Evolutionary conservation across 495 filamentous ascomycete genomes (phyloP).

Genomic region (Lasiosphaeriaceae sp.): DNA sequence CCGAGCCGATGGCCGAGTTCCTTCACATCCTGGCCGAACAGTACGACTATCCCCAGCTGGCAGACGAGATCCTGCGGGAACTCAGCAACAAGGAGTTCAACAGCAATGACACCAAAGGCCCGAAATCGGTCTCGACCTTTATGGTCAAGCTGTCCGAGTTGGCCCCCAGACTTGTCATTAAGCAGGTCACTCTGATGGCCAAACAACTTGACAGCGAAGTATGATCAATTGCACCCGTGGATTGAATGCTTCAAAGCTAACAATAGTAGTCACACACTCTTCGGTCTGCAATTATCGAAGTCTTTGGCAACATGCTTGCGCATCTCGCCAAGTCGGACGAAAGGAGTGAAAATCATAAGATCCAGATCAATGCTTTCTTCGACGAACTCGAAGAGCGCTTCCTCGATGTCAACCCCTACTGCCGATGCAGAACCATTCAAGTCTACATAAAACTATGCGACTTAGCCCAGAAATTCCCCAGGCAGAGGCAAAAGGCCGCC

Average conservation of each 20-base stretch:
- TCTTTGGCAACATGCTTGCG: slow-evolving; percentile 94
- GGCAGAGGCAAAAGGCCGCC: slow-evolving; percentile 79
- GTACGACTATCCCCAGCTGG: slow-evolving; percentile 95
- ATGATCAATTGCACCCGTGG: slow-evolving; percentile 11
- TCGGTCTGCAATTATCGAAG: slow-evolving; percentile 88
- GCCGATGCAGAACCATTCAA: slow-evolving; percentile 85
- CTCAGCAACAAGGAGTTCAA: slow-evolving; percentile 97
- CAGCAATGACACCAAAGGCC: slow-evolving; percentile 88
- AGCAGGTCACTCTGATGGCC: slow-evolving; percentile 90
- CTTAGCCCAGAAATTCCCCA: slow-evolving; percentile 89
- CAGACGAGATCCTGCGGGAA: slow-evolving; percentile 90
- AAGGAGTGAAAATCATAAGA: slow-evolving; percentile 82
- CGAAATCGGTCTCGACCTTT: slow-evolving; percentile 97
- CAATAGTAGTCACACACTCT: slow-evolving; percentile 75
- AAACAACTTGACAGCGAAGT: slow-evolving; percentile 95
- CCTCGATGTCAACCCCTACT: slow-evolving; percentile 95
- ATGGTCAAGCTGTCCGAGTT: slow-evolving; percentile 95
- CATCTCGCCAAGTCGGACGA: slow-evolving; percentile 91
- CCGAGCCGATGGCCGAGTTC: slow-evolving; percentile 98
- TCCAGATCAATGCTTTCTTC: slow-evolving; percentile 93
- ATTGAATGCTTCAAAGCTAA: slow-evolving; percentile 10
- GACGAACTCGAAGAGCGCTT: slow-evolving; percentile 95
- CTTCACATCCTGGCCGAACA: slow-evolving; percentile 92
- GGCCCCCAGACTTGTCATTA: slow-evolving; percentile 86
- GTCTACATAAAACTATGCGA: slow-evolving; percentile 90